phyloP scores from a whole-genome alignment of 805 yeast species.

The Citeromyces nyonsensis region DNA sequence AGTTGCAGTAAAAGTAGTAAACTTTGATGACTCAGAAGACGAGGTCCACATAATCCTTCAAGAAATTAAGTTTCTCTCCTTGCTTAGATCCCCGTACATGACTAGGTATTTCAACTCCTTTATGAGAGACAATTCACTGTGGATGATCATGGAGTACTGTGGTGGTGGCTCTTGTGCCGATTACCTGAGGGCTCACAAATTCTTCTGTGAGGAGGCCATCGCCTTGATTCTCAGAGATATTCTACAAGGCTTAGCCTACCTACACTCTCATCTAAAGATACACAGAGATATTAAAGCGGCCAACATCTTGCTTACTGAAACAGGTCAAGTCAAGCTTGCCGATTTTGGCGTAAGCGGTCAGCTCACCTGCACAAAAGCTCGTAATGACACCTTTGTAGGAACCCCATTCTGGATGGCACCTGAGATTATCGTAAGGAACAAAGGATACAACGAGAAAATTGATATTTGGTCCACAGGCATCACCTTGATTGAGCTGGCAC shows the following conservation, averaged over 20 bases:
- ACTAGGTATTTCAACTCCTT: constrained; percentile 55
- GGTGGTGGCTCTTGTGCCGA: constrained; percentile 90
- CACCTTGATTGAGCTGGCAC: constrained; percentile 71
- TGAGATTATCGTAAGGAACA: constrained; percentile 51
- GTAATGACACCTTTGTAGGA: constrained; percentile 74
- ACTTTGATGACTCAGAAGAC: constrained; percentile 66
- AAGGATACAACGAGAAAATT: constrained; percentile 71
- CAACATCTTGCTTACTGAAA: constrained; percentile 57
- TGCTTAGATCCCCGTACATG: constrained; percentile 48
- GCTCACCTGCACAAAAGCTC: constrained; percentile 33
- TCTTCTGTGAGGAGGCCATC: constrained; percentile 41
- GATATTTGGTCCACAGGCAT: constrained; percentile 97
- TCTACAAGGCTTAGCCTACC: constrained; percentile 55
- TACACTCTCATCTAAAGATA: constrained; percentile 62
- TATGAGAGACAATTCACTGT: constrained; percentile 51
- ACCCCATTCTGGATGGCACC: constrained; percentile 99
- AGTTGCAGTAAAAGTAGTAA: constrained; percentile 81
- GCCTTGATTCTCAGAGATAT: constrained; percentile 49
- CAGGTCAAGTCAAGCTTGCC: constrained; percentile 65
- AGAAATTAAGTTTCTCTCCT: constrained; percentile 66
- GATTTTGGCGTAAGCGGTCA: constrained; percentile 94
- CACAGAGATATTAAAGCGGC: constrained; percentile 91
- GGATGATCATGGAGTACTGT: constrained; percentile 91
- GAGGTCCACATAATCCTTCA: constrained; percentile 56
- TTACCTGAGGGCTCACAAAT: constrained; percentile 38